These are phyloP conservation scores for Aspergillus sp. DNA, from an alignment of 2,329 filamentous ascomycete genomes.

Conservation along the genomic window DNA sequence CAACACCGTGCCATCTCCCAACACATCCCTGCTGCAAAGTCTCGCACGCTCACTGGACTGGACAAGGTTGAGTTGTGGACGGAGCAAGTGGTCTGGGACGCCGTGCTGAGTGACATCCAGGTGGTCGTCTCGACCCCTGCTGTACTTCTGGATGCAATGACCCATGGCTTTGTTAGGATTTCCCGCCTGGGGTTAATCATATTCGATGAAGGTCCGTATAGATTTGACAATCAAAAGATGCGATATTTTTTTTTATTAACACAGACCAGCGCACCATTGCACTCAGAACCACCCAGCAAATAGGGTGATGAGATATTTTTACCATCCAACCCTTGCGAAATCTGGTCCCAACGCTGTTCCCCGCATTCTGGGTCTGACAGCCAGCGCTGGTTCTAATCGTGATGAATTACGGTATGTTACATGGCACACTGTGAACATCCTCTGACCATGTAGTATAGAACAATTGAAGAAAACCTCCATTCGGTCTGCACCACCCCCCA, in stretches of 20 bases:
- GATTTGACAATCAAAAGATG: not conserved
- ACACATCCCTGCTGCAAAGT: slow-evolving; percentile 59
- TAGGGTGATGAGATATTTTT: slow-evolving; percentile 71
- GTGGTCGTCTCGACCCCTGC: slow-evolving; percentile 79
- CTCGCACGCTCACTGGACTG: slow-evolving; percentile 64
- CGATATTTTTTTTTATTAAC: not conserved
- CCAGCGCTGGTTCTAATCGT: slow-evolving; percentile 66
- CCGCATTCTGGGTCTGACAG: slow-evolving; percentile 74
- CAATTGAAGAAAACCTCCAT: slow-evolving; percentile 69
- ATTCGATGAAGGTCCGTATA: slow-evolving; percentile 72
- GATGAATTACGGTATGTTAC: slow-evolving; percentile 52
- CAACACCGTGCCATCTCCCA: slow-evolving; percentile 61
- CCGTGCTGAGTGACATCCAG: slow-evolving; percentile 61
- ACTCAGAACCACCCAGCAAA: slow-evolving; percentile 63
- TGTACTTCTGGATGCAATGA: slow-evolving; percentile 71
- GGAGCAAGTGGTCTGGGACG: slow-evolving; percentile 65
- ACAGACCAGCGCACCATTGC: slow-evolving; percentile 67
- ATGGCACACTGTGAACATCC: not conserved
- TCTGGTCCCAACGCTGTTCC: slow-evolving; percentile 50
- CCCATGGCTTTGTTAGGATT: slow-evolving; percentile 71
- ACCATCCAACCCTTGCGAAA: slow-evolving; percentile 50
- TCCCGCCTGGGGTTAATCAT: slow-evolving; percentile 66
- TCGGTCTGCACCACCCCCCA: slow-evolving; percentile 69
- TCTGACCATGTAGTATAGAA: slow-evolving; percentile 27
- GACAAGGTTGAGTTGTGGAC: slow-evolving; percentile 75